These are phyloP conservation scores for Epichloe elymi DNA, from an alignment of 2,329 filamentous ascomycete species.

Conservation along the genomic window DNA sequence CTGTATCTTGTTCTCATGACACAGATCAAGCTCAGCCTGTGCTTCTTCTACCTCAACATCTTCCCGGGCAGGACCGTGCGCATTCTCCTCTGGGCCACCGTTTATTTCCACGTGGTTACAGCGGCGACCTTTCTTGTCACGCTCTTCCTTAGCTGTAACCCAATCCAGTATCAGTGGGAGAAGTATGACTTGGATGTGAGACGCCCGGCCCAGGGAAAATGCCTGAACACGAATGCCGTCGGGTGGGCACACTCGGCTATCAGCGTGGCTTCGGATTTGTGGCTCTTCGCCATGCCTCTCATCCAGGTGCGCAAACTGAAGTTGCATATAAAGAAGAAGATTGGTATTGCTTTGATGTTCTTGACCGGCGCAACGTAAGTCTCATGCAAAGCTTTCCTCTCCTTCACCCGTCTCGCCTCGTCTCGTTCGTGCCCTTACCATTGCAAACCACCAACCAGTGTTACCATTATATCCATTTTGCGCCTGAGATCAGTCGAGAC, in stretches of 20 bases:
- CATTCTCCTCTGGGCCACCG: conserved; percentile 19
- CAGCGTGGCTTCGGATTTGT: conserved; percentile 1
- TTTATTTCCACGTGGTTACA: conserved; percentile 17
- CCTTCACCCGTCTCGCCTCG: not conserved
- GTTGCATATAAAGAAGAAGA: conserved; percentile 4
- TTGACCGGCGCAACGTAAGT: conserved; percentile 2
- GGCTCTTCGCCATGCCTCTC: conserved; percentile 3
- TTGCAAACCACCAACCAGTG: not conserved
- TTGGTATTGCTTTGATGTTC: conserved; percentile 4
- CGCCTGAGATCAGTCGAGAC: not conserved
- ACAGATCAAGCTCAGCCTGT: conserved; percentile 26
- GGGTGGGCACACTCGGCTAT: not conserved
- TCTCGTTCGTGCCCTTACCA: not conserved
- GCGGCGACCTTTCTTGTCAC: conserved; percentile 19
- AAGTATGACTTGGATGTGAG: conserved; percentile 10
- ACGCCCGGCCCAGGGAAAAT: not conserved
- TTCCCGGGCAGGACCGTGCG: conserved; percentile 21
- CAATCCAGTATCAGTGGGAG: conserved; percentile 26
- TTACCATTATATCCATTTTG: conserved; percentile 3
- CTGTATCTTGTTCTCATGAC: conserved; percentile 26
- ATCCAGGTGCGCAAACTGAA: not conserved
- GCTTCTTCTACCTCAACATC: conserved; percentile 31
- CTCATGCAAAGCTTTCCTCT: no score
- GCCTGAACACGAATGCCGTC: not conserved
- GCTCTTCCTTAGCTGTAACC: conserved; percentile 24